These are phyloP conservation scores for Cystofilobasidium bisporidii DNA, from an alignment of 768 basidiomycete species.

Conservation along the genomic window DNA sequence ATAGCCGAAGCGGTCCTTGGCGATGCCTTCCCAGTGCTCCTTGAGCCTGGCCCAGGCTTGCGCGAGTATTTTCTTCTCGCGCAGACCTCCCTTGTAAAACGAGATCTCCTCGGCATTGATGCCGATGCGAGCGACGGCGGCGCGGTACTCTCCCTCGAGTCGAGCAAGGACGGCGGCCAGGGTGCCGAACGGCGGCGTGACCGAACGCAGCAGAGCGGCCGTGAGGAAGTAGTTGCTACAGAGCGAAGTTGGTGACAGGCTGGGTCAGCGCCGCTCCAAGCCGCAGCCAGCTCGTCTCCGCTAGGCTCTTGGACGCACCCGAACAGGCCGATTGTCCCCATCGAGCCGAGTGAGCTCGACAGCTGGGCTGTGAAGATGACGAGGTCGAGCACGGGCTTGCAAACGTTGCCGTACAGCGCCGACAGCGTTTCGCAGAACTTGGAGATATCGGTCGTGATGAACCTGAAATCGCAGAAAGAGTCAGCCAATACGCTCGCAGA, in stretches of 20 bases:
- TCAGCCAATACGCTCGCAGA: neutral
- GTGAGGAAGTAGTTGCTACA: constrained; percentile 45
- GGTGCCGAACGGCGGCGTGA: constrained; percentile 85
- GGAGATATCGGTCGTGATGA: constrained; percentile 79
- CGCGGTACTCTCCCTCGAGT: constrained; percentile 83
- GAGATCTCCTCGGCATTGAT: constrained; percentile 89
- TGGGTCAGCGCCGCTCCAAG: no score
- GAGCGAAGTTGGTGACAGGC: neutral
- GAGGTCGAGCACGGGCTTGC: constrained; percentile 78
- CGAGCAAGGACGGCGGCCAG: constrained; percentile 79
- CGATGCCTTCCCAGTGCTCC: constrained; percentile 82
- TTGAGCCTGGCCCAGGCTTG: constrained; percentile 69
- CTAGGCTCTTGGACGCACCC: neutral
- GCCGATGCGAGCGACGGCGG: constrained; percentile 73
- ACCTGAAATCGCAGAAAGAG: constrained; percentile 27
- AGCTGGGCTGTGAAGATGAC: constrained; percentile 87
- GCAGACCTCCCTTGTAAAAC: constrained; percentile 83
- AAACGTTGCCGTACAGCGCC: constrained; percentile 81
- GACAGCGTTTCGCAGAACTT: constrained; percentile 77
- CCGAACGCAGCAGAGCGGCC: constrained; percentile 56
- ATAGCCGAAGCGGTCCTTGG: constrained; percentile 46
- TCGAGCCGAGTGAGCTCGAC: constrained; percentile 69
- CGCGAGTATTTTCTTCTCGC: constrained; percentile 73
- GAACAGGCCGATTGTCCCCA: constrained; percentile 72
- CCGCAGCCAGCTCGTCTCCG: no score